phyloP scores from a whole-genome alignment of 306 rosid species.

The Begonia peltatifolia region DNA sequence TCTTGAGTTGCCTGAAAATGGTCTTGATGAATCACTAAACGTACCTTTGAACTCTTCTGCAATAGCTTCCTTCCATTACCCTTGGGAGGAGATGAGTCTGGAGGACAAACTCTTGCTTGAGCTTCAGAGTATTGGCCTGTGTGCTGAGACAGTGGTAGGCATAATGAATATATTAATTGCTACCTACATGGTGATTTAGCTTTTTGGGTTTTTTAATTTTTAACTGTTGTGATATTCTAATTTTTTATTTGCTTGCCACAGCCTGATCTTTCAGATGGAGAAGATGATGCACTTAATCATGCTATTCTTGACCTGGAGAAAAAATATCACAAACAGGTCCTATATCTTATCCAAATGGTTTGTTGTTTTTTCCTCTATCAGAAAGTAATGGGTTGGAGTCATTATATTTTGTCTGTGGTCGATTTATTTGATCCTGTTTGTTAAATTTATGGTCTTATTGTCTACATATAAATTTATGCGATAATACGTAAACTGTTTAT shows the following conservation, averaged over 20 bases:
- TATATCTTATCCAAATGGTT: conserved; percentile 3
- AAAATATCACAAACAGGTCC: conserved; percentile 50
- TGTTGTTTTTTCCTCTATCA: not conserved
- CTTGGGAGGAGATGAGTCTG: conserved; percentile 40
- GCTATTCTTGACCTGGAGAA: conserved; percentile 55
- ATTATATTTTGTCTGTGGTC: not conserved
- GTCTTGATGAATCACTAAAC: conserved; percentile 22
- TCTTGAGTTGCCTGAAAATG: conserved; percentile 28
- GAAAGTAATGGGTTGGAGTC: not conserved
- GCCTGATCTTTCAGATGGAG: conserved; percentile 83
- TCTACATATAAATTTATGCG: no score
- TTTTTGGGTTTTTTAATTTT: conserved; percentile 4
- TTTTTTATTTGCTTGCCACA: conserved; percentile 17
- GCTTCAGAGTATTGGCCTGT: conserved; percentile 78
- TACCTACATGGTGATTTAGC: no score
- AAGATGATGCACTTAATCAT: conserved; percentile 40
- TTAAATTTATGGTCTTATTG: no score
- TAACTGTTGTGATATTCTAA: conserved; percentile 3
- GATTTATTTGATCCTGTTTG: conserved; percentile 3
- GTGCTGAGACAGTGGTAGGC: conserved; percentile 62
- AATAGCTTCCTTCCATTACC: conserved; percentile 19
- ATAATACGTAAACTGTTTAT: no score
- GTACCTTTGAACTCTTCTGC: conserved; percentile 17
- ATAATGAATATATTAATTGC: not conserved
- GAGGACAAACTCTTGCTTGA: conserved; percentile 85